Conservation (phyloP, 78 protist species). For the Dictyostelium firmibasis region DNA sequence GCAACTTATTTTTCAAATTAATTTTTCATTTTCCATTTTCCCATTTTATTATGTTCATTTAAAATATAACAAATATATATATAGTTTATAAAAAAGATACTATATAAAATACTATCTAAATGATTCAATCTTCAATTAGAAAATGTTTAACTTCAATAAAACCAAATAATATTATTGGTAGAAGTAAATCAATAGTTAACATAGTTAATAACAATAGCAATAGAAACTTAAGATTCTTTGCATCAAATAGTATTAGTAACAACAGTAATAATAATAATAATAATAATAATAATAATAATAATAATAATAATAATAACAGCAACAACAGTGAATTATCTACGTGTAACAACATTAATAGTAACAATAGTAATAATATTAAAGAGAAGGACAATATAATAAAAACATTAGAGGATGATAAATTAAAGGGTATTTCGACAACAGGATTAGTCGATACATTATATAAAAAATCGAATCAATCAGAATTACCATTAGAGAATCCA, state of each 20-base stretch:
- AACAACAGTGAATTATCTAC: background rate
- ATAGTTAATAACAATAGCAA: background rate
- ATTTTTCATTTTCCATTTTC: background rate
- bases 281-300: too few species aligned
- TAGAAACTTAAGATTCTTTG: background rate
- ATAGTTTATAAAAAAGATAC: too few species aligned
- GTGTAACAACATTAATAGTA: background rate
- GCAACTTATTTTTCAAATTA: too few species aligned
- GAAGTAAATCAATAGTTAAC: background rate
- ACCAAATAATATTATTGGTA: background rate
- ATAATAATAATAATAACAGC: too few species aligned
- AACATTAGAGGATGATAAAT: background rate
- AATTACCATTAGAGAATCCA: background rate
- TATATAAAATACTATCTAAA: background rate
- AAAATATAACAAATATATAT: too few species aligned
- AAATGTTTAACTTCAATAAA: background rate
- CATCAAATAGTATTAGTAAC: background rate
- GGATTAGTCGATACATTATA: conserved; percentile 11
- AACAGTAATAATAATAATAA: too few species aligned
- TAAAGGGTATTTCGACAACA: background rate
- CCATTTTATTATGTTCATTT: background rate
- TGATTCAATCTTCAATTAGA: conserved; percentile 11
- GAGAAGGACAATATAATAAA: background rate
- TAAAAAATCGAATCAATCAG: background rate
- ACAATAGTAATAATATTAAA: background rate